Base-by-base conservation (phyloP, 2,329 filamentous ascomycete species). In the Niveomyces coronatus region DNA sequence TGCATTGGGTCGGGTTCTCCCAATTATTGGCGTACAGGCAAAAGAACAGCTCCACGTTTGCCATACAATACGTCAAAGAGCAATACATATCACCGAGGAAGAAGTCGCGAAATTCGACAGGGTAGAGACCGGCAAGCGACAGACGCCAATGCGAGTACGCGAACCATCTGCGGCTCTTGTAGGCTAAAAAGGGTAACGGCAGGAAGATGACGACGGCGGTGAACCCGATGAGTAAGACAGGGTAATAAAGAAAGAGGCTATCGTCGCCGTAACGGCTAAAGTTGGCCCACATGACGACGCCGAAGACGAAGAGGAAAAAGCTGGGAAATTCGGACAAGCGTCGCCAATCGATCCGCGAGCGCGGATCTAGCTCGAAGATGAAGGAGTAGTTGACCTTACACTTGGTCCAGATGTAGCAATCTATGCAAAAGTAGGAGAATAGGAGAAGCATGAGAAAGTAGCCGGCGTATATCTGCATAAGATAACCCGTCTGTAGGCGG, bases 21-120 rank as follows among this genome's bases (percentile, higher is more conserved):
- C 88, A 98, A 18, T 69, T 56, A 37, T 77, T 71, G n/a, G 81
- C 77, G 50, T 96, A 98, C 2, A 96, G 68, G 55, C 91, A 98
- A 58, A 94, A 95, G 64, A 96, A 95, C 0, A 96, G 67, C 49
- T 87, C 85, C 27, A 94, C 73, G 53, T 96, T 95, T 44, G 85
- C 82, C 60, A 85, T 85, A 13, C 82, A 74, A 58, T 98, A 98
- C 5, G 88, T 94, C 40, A 94, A 68, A 3, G 91, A 96, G 60
- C 89, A 96, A 59, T 94, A 94, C 70, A 96, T 95, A 56, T 98
- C 91, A 37, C 91, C 91, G 0, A 96, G 71, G 60, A 95, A 96
- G 63, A 98, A 96, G 60, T 98, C 91, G 41, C 88, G 77, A 57
- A 96, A 98, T 56, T 96, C 89, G 35, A 98, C 91, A 2, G 86